Percentiles rank a stretch among this genome's conserved stretches.
Conservation (phyloP, 1,284 basidiomycete genomes). For the Golubevia pallescens region DNA sequence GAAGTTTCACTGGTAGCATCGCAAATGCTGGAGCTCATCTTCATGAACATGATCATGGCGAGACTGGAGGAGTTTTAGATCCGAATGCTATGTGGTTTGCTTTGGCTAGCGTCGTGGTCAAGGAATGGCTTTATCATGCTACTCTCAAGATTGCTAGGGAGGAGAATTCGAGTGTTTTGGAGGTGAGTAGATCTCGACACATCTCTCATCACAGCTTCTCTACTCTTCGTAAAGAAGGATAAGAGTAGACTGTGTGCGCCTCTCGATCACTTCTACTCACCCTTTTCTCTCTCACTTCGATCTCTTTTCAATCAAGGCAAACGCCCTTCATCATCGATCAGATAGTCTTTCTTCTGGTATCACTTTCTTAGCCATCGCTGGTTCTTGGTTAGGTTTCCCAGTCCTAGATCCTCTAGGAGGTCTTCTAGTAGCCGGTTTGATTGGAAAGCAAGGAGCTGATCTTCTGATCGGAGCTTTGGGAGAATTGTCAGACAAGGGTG, state of each 20-base stretch:
- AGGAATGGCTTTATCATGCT: constrained; percentile 84
- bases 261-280: not conserved
- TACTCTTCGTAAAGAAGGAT: not conserved
- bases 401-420: constrained; percentile 91
- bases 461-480: constrained; percentile 77
- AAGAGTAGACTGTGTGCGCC: not conserved
- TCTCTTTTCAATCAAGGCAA: constrained; percentile 15
- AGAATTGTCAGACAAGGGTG: constrained; percentile 84
- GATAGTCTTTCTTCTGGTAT: constrained; percentile 69
- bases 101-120: constrained; percentile 76
- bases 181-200: constrained; percentile 69
- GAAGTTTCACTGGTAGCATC: constrained; percentile 70
- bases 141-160: constrained; percentile 78
- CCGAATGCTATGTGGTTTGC: constrained; percentile 98
- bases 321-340: constrained; percentile 78
- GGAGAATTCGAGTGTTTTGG: constrained; percentile 85
- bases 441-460: constrained; percentile 80
- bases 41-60: constrained; percentile 71
- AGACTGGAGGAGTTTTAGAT: constrained; percentile 70
- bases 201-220: not conserved
- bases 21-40: constrained; percentile 67
- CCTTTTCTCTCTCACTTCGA: not conserved
- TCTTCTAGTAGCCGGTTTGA: constrained; percentile 84
- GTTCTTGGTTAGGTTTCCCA: constrained; percentile 84
- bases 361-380: constrained; percentile 65